These are phyloP conservation scores for Limnanthes douglasii DNA, from an alignment of 345 rosid genomes.

Conservation along the genomic window DNA sequence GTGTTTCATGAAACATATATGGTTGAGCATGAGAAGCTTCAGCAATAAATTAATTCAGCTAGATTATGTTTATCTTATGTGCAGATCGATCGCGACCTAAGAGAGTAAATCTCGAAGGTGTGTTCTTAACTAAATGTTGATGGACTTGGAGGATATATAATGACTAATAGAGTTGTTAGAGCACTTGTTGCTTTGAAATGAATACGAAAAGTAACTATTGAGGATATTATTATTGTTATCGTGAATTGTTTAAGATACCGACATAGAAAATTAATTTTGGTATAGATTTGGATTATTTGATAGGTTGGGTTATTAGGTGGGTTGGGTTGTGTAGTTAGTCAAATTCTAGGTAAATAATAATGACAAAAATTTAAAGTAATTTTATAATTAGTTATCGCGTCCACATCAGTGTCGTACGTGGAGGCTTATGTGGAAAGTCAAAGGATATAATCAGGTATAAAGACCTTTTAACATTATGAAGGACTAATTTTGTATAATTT, in stretches of 20 bases:
- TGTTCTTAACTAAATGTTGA: conserved; percentile 91
- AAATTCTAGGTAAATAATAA: too few species aligned
- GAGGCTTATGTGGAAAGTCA: too few species aligned
- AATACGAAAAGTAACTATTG: conserved; percentile 61
- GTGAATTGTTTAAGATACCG: conserved; percentile 96
- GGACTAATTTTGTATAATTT: too few species aligned
- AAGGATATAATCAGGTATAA: too few species aligned
- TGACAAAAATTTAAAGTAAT: too few species aligned
- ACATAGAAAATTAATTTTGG: conserved; percentile 88
- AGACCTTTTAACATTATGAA: too few species aligned
- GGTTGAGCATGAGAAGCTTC: conserved; percentile 86
- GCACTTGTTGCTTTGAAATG: conserved; percentile 85
- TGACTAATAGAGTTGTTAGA: conserved; percentile 91
- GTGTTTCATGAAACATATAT: conserved; percentile 65
- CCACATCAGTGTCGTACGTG: too few species aligned
- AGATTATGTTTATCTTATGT: conserved; percentile 57
- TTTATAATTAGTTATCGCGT: too few species aligned
- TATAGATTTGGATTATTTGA: too few species aligned
- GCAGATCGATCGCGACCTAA: conserved; percentile 70
- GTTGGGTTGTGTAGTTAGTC: too few species aligned
- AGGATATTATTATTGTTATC: conserved; percentile 91
- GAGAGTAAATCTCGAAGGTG: conserved; percentile 88
- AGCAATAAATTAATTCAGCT: conserved; percentile 53
- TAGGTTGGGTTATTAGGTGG: too few species aligned
- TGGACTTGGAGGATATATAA: conserved; percentile 91